phyloP scores from a whole-genome alignment of 257 asterid genomes.

The Jasminum sambac region DNA sequence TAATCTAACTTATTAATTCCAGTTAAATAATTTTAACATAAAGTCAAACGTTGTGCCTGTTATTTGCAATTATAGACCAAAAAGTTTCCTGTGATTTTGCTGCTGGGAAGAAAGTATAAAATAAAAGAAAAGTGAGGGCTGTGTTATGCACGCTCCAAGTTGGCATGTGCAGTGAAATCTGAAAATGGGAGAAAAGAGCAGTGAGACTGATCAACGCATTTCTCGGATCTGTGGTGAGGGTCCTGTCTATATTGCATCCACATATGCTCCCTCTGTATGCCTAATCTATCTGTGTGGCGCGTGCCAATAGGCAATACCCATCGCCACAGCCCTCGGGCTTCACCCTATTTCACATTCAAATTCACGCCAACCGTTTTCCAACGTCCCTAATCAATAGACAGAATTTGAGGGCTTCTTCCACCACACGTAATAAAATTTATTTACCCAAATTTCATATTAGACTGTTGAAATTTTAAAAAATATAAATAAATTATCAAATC shows the following conservation, averaged over 20 bases:
- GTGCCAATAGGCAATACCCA: constrained; percentile 23
- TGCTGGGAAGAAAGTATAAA: not conserved
- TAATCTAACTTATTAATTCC: too few species aligned
- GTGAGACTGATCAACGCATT: constrained; percentile 64
- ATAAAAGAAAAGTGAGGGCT: not conserved
- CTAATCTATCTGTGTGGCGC: constrained; percentile 25
- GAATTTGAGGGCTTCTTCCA: too few species aligned
- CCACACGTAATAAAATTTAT: too few species aligned
- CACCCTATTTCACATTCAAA: not conserved
- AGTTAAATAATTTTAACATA: too few species aligned
- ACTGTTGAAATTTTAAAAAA: too few species aligned
- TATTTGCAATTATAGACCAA: too few species aligned
- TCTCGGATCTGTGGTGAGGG: constrained; percentile 73
- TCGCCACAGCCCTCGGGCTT: not conserved
- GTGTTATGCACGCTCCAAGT: not conserved
- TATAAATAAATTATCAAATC: too few species aligned
- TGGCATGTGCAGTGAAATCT: not conserved
- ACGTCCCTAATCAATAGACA: not conserved
- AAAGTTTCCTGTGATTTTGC: not conserved
- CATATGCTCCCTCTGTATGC: too few species aligned
- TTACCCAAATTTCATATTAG: too few species aligned
- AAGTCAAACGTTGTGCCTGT: too few species aligned
- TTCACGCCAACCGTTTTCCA: not conserved
- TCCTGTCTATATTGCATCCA: not conserved
- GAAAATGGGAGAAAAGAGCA: not conserved